phyloP scores from a whole-genome alignment of 2,329 filamentous ascomycete genomes.

The Ustulina deusta region DNA sequence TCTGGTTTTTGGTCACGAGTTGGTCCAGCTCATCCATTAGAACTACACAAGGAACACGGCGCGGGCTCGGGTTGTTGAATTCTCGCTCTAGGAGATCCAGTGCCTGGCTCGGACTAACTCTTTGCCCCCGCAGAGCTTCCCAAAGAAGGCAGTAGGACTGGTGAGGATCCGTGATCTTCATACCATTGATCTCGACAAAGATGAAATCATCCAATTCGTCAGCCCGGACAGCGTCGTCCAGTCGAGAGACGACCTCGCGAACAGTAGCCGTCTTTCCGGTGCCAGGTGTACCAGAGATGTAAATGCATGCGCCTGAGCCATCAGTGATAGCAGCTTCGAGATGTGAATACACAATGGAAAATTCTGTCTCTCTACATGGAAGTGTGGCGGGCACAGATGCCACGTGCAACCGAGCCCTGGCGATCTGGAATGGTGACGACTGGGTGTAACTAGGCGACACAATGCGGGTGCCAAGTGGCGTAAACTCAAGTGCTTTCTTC shows the following conservation, averaged over 20 bases:
- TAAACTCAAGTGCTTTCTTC: slow-evolving; percentile 94
- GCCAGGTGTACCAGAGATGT: slow-evolving; percentile 98
- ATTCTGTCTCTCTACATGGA: slow-evolving; percentile 92
- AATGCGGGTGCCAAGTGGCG: slow-evolving; percentile 88
- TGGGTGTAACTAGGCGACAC: slow-evolving; percentile 81
- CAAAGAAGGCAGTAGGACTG: slow-evolving; percentile 95
- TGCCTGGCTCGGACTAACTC: slow-evolving; percentile 91
- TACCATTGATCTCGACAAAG: slow-evolving; percentile 99
- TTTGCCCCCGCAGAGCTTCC: slow-evolving; percentile 94
- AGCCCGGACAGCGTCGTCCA: slow-evolving; percentile 86
- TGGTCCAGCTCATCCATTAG: slow-evolving; percentile 99
- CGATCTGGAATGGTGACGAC: slow-evolving; percentile 90
- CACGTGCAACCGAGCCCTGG: slow-evolving; percentile 89
- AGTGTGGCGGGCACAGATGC: slow-evolving; percentile 90
- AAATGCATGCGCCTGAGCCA: slow-evolving; percentile 94
- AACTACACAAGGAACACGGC: slow-evolving; percentile 93
- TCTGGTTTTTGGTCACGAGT: slow-evolving; percentile 96
- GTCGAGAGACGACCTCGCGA: slow-evolving; percentile 88
- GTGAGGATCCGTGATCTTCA: slow-evolving; percentile 99
- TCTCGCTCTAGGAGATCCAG: slow-evolving; percentile 91
- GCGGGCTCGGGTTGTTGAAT: slow-evolving; percentile 90
- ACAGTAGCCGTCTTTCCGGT: slow-evolving; percentile 98
- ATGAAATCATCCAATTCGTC: slow-evolving; percentile 99
- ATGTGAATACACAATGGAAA: slow-evolving; percentile 90
- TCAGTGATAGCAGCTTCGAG: slow-evolving; percentile 94